Base-by-base conservation (phyloP, 1,139 yeast genomes). In the Nakaseomyces sp. region DNA sequence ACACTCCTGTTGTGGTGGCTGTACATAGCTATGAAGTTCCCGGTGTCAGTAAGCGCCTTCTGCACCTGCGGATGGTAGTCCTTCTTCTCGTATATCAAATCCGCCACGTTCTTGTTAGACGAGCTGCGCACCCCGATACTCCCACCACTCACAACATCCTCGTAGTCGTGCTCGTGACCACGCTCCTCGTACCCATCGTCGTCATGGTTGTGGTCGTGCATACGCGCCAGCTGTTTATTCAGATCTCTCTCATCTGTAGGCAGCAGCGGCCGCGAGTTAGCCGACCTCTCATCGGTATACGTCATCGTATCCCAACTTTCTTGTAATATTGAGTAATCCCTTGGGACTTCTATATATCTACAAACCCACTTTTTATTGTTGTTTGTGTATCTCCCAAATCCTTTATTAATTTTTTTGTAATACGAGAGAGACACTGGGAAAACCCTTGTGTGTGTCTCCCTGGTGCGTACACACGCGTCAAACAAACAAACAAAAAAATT, bases 1-100 rank as follows among this genome's bases (percentile, higher is more conserved):
- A 15, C 33, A 22, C 24, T 33, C 18, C 36, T 43, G 39, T 43
- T 42, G 28, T 37, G 24, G 12, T 46, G 40, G 22, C 43, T 48
- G 36, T 52, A 48, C 22, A 49, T 49, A 24, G 53, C 51, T 30
- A 57, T 56, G 41, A 57, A 57, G 43, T 57, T 55, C 40, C 49
- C 41, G 3, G 58, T 54, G 40, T 57, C 55, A 1, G 62, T 57
- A 19, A 57, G 41, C 3, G 62, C 62, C 37, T 52, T 54, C 35
- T 50, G 56, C 40, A 46, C 41, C 16, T 47, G 42, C 16, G 48
- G 44, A n/a, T 39, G 42, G 17, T 29, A 20, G 25, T 22, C 22
- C 29, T 37, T 35, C 18, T 22, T 30, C 32, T 42, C 43, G 16
- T 44, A n/a, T 2, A 47, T 37, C 30, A 53, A 24, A 19, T 46